phyloP scores from a whole-genome alignment of 495 filamentous ascomycete genomes.

The Hyaloscypha bicolor region DNA sequence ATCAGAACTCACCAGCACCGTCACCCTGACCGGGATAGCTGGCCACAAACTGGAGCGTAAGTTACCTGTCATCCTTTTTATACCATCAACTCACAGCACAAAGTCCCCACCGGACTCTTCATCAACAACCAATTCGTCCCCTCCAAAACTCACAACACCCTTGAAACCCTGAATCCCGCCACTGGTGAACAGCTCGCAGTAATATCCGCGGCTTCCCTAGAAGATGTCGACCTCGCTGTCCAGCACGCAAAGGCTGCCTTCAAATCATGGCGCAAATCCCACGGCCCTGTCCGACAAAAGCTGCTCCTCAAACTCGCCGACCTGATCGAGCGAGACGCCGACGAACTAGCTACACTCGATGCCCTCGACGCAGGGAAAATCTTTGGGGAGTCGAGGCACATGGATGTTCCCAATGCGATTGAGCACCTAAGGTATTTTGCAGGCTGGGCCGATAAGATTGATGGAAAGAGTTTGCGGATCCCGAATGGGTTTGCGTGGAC shows the following conservation, averaged over 20 bases:
- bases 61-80: no score
- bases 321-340: slow-evolving; percentile 69
- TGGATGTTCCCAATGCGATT: slow-evolving; percentile 70
- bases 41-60: no score
- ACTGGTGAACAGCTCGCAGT: no score
- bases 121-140: no score
- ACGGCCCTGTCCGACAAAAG: slow-evolving; percentile 67
- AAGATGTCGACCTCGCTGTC: slow-evolving; percentile 81
- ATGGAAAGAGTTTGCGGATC: slow-evolving; percentile 83
- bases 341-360: slow-evolving; percentile 82
- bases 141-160: no score
- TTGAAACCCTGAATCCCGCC: no score
- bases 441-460: slow-evolving; percentile 88
- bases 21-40: no score
- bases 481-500: slow-evolving; percentile 2
- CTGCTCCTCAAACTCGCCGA: slow-evolving; percentile 79
- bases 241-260: slow-evolving; percentile 80
- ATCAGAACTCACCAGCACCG: no score
- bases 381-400: slow-evolving; percentile 68
- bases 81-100: no score
- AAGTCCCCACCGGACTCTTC: no score
- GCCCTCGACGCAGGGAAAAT: slow-evolving; percentile 94
- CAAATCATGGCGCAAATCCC: slow-evolving; percentile 74
- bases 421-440: slow-evolving; percentile 78
- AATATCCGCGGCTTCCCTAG: not conserved